Percentiles rank a stretch among this genome's conserved stretches.
Conservation (phyloP, 176 grass and related monocot species). For the Saccharum officinarum region DNA sequence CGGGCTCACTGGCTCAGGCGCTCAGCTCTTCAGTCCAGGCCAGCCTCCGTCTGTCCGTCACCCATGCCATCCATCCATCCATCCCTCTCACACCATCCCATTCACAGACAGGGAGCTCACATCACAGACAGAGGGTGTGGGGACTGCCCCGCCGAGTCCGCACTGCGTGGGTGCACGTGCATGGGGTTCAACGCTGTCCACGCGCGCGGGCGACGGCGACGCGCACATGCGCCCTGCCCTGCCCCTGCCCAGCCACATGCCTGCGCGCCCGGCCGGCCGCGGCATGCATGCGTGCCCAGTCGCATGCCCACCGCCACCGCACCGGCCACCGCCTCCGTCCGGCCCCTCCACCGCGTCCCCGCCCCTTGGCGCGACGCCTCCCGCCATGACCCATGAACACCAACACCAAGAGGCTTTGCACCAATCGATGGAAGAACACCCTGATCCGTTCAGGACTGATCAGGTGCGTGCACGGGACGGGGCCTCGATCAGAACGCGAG, state of each 20-base stretch:
- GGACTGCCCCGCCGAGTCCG: no score
- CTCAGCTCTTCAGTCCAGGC: background rate
- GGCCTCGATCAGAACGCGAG: background rate
- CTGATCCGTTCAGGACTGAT: no score
- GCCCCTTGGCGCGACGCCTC: background rate
- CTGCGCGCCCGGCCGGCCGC: background rate
- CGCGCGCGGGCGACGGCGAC: slow-evolving; percentile 29
- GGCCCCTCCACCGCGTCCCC: background rate
- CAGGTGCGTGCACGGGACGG: no score
- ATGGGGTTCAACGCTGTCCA: slow-evolving; percentile 40
- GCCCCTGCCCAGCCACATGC: slow-evolving; percentile 13
- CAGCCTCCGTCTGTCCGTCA: background rate
- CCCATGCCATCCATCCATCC: background rate
- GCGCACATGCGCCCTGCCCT: slow-evolving; percentile 30
- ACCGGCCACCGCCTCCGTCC: background rate
- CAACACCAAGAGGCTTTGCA: no score
- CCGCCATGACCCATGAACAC: no score
- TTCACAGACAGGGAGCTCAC: background rate
- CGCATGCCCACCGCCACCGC: no score
- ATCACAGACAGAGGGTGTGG: background rate
- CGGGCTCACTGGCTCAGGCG: no score
- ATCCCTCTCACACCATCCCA: background rate
- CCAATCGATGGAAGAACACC: no score
- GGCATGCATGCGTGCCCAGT: background rate
- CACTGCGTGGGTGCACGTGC: slow-evolving; percentile 34